Base-by-base conservation (phyloP, 2,329 filamentous ascomycete genomes). In the Aspergillus texensis region DNA sequence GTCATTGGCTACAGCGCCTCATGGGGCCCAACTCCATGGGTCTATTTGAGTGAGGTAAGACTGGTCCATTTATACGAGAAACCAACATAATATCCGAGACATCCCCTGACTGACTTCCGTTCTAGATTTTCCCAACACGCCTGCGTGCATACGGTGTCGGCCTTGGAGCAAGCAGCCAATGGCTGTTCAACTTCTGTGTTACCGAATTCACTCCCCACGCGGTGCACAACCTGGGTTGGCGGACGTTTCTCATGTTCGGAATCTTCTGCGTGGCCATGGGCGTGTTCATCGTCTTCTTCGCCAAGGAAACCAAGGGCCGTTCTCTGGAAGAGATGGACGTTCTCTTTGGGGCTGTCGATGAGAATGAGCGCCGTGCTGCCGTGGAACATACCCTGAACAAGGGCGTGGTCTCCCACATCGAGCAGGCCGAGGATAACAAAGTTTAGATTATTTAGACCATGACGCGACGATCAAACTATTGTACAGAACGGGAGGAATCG, bases 101-200 rank as follows among this genome's bases (percentile, higher is more conserved):
- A 9, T 8, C 11, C 16, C 12, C 21, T 24, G 16, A 48, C 57
- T 63, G 24, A 62, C 39, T n/a, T 28, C 24, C 11, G 30, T 19
- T 12, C 19, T 46, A 77, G 70, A 78, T 79, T 53, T 79, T 80
- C 70, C 77, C 78, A 6, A 79, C 75, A 1, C 74, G 77, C 16
- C 70, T 80, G 4, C 76, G 78, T 28, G 74, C 75, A 1, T 79
- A 79, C 62, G 77, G 79, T 61, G 77, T 80, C 11, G 77, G 76
- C 10, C 72, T 80, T 54, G 77, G 76, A 39, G 71, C 78, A 11
- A 71, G 76, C 16, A 76, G 74, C 0, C 75, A 79, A 53, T 79
- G 77, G 78, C 70, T 79, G 0, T 80, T 80, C 69, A 80, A 79
- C 62, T 80, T 81, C 52, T 75, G 79, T 21, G 73, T 81, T 55